These are phyloP conservation scores for Penicillium salamii DNA, from an alignment of 495 filamentous ascomycete species.

Conservation along the genomic window DNA sequence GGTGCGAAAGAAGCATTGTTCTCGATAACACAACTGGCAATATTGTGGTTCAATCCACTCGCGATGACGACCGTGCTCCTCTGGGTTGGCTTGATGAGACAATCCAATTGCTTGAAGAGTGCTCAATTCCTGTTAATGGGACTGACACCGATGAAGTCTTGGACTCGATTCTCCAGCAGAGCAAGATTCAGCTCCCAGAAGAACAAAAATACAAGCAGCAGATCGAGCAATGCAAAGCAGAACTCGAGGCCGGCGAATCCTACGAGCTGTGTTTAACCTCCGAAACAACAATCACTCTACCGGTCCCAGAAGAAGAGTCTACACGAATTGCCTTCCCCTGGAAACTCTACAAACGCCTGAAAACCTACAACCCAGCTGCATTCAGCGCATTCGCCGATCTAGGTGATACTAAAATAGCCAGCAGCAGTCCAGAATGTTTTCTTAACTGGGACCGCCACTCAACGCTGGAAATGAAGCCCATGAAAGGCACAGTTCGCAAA, in stretches of 20 bases:
- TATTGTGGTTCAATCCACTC: constrained; percentile 62
- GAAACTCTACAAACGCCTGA: constrained; percentile 70
- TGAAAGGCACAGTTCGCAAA: constrained; percentile 93
- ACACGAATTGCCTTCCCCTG: constrained; percentile 46
- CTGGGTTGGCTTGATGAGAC: constrained; percentile 40
- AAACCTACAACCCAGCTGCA: constrained; percentile 74
- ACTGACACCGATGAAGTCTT: constrained; percentile 21
- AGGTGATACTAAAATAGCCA: constrained; percentile 65
- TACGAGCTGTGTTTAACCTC: constrained; percentile 92
- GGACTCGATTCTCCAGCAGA: constrained; percentile 31
- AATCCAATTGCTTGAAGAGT: constrained; percentile 18
- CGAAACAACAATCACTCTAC: constrained; percentile 61
- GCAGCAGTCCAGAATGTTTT: constrained; percentile 91
- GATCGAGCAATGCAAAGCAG: constrained; percentile 66
- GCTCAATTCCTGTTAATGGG: background rate
- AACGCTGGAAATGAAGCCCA: constrained; percentile 61
- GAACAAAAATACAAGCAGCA: constrained; percentile 58
- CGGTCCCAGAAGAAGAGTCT: constrained; percentile 16
- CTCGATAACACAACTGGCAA: constrained; percentile 65
- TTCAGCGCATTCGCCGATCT: constrained; percentile 83
- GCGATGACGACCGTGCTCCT: constrained; percentile 33
- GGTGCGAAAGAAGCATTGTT: constrained; percentile 76
- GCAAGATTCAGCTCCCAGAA: constrained; percentile 42
- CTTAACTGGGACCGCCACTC: constrained; percentile 61
- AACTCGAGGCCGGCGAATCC: constrained; percentile 75